Evolutionary conservation across 371 early-diverging fungal genomes (phyloP).

Genomic region (Mucor racemosus): DNA sequence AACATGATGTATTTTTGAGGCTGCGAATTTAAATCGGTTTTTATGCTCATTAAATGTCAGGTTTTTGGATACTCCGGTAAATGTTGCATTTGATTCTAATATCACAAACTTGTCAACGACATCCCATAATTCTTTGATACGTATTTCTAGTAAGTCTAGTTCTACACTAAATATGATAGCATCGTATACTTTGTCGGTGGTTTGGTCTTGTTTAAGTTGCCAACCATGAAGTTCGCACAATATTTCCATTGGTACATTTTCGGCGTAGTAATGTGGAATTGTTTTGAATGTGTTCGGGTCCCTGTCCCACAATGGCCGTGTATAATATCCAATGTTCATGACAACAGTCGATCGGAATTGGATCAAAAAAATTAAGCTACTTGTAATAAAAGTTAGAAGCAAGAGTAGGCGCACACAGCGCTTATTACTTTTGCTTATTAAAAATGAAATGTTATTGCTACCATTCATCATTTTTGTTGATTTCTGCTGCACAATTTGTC

Average conservation of each 20-base stretch:
- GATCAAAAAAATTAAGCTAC: constrained; percentile 6
- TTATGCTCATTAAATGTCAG: constrained; percentile 41
- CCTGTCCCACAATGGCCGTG: constrained; percentile 42
- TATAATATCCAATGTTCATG: constrained; percentile 36
- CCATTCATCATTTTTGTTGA: background rate
- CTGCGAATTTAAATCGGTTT: constrained; percentile 55
- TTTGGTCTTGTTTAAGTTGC: constrained; percentile 25
- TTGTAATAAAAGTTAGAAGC: background rate
- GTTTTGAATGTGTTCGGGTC: constrained; percentile 23
- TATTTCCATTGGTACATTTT: constrained; percentile 34
- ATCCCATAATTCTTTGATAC: constrained; percentile 40
- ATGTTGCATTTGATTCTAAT: constrained; percentile 41
- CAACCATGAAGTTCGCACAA: constrained; percentile 39
- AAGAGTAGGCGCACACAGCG: background rate
- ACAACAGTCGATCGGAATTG: constrained; percentile 16
- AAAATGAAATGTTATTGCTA: background rate
- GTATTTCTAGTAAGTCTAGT: constrained; percentile 39
- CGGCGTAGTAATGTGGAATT: constrained; percentile 50
- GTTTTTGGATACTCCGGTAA: constrained; percentile 34
- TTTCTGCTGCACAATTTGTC: background rate
- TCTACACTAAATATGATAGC: constrained; percentile 47
- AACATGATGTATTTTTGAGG: constrained; percentile 52
- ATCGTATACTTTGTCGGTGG: constrained; percentile 27
- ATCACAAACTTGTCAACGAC: constrained; percentile 45
- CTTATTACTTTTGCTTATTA: background rate